Evolutionary conservation across 176 grass and related monocot species (phyloP), one percentile per base, ranked within the genome.

Genomic region (Triticum turgidum): DNA sequence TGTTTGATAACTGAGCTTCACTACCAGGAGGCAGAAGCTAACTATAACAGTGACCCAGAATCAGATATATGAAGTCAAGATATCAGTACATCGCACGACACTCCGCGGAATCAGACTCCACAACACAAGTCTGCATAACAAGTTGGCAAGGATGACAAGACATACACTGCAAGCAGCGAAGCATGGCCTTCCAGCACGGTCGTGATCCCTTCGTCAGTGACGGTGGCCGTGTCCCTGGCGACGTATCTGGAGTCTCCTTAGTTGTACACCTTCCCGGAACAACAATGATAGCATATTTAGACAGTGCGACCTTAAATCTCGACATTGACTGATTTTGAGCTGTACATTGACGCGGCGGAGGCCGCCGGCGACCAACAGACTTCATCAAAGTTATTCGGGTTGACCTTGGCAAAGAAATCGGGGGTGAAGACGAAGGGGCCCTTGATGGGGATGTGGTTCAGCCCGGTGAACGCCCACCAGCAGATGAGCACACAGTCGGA

Each of bases 231-330:
- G 78, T 98, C 93, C 82, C 96, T 94, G 61, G 83, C 87, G 11
- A 84, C 93, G 67, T 98, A 98, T 87, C 96, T 95, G 20, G 92
- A 98, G 84, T 98, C 93, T 9, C 96, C 93, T 83, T 96, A 96
- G 86, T 88, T 95, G 61, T 96, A 98, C 84, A 96, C 91, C 80
- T 98, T 98, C 93, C 96, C 93, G 95, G 79, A 14, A 87, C 15
- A 69, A 11, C 5, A 7, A 6, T 7, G 8, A 14, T 6, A 6
- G 25, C 12, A 54, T 18, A 0, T 54, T 54, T 15, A 14, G 32
- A 37, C 20, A 37, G 10, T 44, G 5, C 14, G 14, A 72, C 44
- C 4, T 83, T 32, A 70, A 72, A 61, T 11, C 12, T 44, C 13
- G 8, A 44, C 13, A 29, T 13, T 2, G 68, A 52, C 4, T 75